These are phyloP conservation scores for Phaseolus lunatus DNA, from an alignment of 306 rosid genomes.

Conservation along the genomic window DNA sequence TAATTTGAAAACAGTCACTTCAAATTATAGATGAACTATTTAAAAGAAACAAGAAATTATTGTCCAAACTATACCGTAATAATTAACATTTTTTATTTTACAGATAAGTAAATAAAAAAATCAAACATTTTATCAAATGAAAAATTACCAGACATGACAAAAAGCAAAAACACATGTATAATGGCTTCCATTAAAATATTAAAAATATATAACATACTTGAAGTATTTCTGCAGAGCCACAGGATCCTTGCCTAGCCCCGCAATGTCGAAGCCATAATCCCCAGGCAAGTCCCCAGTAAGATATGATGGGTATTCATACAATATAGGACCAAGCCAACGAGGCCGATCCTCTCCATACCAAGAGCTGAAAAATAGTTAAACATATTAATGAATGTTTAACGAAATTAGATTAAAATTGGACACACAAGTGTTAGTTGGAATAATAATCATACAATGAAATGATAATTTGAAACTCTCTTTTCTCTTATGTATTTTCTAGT, in stretches of 20 bases:
- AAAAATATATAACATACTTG: slow-evolving; percentile 64
- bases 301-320: slow-evolving; percentile 78
- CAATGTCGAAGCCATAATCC: slow-evolving; percentile 90
- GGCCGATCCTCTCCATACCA: slow-evolving; percentile 96
- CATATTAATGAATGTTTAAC: neutral
- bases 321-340: slow-evolving; percentile 95
- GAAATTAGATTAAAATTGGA: slow-evolving; percentile 25
- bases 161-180: slow-evolving; percentile 32
- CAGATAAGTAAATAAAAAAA: neutral
- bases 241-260: slow-evolving; percentile 80
- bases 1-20: neutral
- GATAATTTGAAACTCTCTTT: neutral
- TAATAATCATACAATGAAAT: neutral
- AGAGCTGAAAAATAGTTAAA: slow-evolving; percentile 52
- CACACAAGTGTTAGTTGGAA: slow-evolving; percentile 11
- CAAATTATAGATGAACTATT: slow-evolving; percentile 11
- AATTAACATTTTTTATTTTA: slow-evolving; percentile 11
- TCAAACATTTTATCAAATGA: slow-evolving; percentile 14
- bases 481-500: neutral
- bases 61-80: neutral
- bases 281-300: slow-evolving; percentile 91
- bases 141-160: slow-evolving; percentile 24
- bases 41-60: slow-evolving; percentile 25
- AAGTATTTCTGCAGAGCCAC: slow-evolving; percentile 69
- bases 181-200: slow-evolving; percentile 18